Evolutionary conservation across 208 protist genomes (phyloP).

Genomic region (Acanthamoeba quina): DNA sequence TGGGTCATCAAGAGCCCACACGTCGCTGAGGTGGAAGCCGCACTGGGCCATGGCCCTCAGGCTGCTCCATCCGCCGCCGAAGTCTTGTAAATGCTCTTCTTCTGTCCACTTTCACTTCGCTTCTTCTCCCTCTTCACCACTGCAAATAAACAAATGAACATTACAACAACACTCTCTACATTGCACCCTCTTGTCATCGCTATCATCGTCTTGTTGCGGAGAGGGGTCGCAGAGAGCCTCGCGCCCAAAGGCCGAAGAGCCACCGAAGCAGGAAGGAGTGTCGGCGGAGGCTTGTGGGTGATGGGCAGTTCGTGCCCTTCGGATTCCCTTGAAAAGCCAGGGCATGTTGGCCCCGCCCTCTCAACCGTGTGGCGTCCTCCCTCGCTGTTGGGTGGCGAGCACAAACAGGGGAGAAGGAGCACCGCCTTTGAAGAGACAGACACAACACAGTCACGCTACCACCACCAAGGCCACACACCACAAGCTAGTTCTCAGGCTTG

Average conservation of each 20-base stretch:
- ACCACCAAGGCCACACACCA: not conserved
- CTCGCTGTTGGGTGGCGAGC: too few species aligned
- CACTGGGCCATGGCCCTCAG: not conserved
- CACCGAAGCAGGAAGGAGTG: not conserved
- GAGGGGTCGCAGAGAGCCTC: too few species aligned
- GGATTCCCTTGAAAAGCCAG: conserved; percentile 3
- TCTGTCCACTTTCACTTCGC: too few species aligned
- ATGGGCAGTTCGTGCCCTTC: not conserved
- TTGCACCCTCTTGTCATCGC: too few species aligned
- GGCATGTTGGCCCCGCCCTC: not conserved
- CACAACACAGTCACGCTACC: not conserved
- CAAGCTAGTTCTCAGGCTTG: too few species aligned
- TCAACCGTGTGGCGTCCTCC: not conserved
- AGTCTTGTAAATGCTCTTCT: conserved; percentile 14
- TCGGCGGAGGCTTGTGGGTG: not conserved
- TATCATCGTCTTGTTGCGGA: too few species aligned
- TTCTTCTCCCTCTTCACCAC: too few species aligned
- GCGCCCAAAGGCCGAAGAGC: conserved; percentile 15
- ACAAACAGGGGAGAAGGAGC: too few species aligned
- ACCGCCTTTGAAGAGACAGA: too few species aligned
- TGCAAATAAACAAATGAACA: too few species aligned
- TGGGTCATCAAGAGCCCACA: conserved; percentile 66
- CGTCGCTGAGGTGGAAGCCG: conserved; percentile 8
- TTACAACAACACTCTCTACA: too few species aligned
- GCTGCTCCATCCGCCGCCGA: not conserved